Percentiles rank a stretch among this genome's conserved stretches.
Evolutionary conservation across 495 filamentous ascomycete species (phyloP).

Genomic region (Xylaria nigripes): DNA sequence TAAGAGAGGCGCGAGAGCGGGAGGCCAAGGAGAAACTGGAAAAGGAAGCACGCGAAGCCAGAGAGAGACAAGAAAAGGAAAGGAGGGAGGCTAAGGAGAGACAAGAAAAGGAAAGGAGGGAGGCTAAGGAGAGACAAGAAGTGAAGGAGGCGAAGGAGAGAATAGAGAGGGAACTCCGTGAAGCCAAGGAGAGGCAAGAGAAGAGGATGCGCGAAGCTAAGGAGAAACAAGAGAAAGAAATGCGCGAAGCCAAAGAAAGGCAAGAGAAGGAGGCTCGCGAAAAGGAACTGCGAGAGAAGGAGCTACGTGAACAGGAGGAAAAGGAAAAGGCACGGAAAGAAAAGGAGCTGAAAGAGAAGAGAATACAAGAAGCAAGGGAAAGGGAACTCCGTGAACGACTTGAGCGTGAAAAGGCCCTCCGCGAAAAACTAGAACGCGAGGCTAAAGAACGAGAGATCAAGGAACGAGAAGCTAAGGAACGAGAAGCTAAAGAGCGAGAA

Average conservation of each 20-base stretch:
- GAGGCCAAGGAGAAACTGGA: slow-evolving; percentile 27
- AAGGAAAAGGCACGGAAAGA: slow-evolving; percentile 25
- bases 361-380: slow-evolving; percentile 25
- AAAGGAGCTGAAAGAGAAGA: slow-evolving; percentile 30
- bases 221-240: slow-evolving; percentile 15
- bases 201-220: slow-evolving; percentile 25
- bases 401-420: slow-evolving; percentile 30
- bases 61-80: slow-evolving; percentile 23
- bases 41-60: slow-evolving; percentile 22
- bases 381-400: slow-evolving; percentile 32
- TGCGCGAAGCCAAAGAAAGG: slow-evolving; percentile 26
- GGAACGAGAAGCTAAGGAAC: slow-evolving; percentile 39
- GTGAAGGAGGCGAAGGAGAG: slow-evolving; percentile 22
- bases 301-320: slow-evolving; percentile 27
- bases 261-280: slow-evolving; percentile 31
- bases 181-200: slow-evolving; percentile 38
- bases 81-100: slow-evolving; percentile 32
- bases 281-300: slow-evolving; percentile 25
- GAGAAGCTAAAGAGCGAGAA: slow-evolving; percentile 34
- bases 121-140: slow-evolving; percentile 26
- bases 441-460: slow-evolving; percentile 35
- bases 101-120: slow-evolving; percentile 40
- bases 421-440: slow-evolving; percentile 26
- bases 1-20: slow-evolving; percentile 39
- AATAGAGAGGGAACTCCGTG: slow-evolving; percentile 25